Evolutionary conservation across 1,139 yeast genomes (phyloP).

Genomic region (Kurtzmaniella quercitrusa): DNA sequence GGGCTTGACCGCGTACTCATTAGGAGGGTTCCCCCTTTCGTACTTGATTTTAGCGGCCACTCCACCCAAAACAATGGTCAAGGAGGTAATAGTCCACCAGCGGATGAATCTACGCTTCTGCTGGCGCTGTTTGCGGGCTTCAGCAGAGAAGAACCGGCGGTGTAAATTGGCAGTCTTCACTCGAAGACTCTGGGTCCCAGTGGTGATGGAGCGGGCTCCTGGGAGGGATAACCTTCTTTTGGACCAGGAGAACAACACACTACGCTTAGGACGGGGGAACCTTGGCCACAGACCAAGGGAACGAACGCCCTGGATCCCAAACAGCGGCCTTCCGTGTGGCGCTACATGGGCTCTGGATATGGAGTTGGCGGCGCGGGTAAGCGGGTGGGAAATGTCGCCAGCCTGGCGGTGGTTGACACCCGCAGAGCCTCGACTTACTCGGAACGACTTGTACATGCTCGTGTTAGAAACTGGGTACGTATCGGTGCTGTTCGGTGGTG

Average conservation of each 20-base stretch:
- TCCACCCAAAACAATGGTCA: conserved; percentile 61
- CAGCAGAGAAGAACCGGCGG: conserved; percentile 40
- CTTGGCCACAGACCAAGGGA: conserved; percentile 40
- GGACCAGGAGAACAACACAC: conserved; percentile 30
- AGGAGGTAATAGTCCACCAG: conserved; percentile 68
- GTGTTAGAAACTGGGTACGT: not conserved
- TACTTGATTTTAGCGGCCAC: conserved; percentile 52
- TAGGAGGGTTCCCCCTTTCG: conserved; percentile 32
- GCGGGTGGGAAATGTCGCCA: conserved; percentile 35
- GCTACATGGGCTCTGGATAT: not conserved
- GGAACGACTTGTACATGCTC: not conserved
- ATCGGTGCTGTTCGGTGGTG: not conserved
- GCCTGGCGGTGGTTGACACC: not conserved
- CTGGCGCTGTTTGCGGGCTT: conserved; percentile 39
- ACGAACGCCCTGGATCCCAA: not conserved
- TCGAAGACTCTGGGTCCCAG: conserved; percentile 18
- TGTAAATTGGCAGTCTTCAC: conserved; percentile 34
- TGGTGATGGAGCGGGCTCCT: conserved; percentile 24
- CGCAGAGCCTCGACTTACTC: not conserved
- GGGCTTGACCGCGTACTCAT: conserved; percentile 49
- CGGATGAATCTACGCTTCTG: conserved; percentile 51
- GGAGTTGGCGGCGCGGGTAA: conserved; percentile 33
- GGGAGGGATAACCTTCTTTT: conserved; percentile 34
- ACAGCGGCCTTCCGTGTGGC: conserved; percentile 2
- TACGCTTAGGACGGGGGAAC: conserved; percentile 63